These are phyloP conservation scores for Allium sativum DNA, from an alignment of 106 monocot species.

Conservation along the genomic window DNA sequence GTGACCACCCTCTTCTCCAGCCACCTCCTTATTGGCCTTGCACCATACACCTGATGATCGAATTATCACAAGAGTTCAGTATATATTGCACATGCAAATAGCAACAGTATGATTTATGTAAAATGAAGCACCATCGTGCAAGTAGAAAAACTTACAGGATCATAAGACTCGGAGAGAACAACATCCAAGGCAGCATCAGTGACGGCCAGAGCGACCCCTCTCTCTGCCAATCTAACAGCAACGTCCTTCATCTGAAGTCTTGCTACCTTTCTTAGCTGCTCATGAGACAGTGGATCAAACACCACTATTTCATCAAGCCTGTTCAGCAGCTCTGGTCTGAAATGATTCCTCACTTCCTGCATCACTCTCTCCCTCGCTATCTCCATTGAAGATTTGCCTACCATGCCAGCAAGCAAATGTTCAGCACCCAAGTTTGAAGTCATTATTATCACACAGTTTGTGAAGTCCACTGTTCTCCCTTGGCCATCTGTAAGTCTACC, in stretches of 20 bases:
- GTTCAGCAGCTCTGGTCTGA: slow-evolving; percentile 61
- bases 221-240: slow-evolving; percentile 41
- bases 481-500: slow-evolving; percentile 63
- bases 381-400: slow-evolving; percentile 34
- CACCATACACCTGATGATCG: slow-evolving; percentile 38
- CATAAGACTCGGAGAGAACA: slow-evolving; percentile 51
- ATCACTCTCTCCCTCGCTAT: slow-evolving; percentile 33
- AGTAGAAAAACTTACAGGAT: slow-evolving; percentile 31
- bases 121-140: too few relatives aligned
- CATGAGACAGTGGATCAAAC: slow-evolving; percentile 65
- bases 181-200: slow-evolving; percentile 56
- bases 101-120: too few relatives aligned
- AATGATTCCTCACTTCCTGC: slow-evolving; percentile 52
- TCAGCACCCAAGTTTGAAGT: slow-evolving; percentile 79
- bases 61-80: too few relatives aligned
- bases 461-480: slow-evolving; percentile 66
- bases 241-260: slow-evolving; percentile 72
- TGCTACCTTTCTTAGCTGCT: slow-evolving; percentile 58
- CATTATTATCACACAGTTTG: slow-evolving; percentile 57
- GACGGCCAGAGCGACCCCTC: slow-evolving; percentile 48
- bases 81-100: too few relatives aligned
- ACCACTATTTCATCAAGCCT: slow-evolving; percentile 63
- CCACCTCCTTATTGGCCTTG: slow-evolving; percentile 67
- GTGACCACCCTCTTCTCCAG: slow-evolving; percentile 79
- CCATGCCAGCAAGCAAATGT: slow-evolving; percentile 46